Base-by-base conservation (phyloP, 768 basidiomycete species). In the Polyporus arcularius region DNA sequence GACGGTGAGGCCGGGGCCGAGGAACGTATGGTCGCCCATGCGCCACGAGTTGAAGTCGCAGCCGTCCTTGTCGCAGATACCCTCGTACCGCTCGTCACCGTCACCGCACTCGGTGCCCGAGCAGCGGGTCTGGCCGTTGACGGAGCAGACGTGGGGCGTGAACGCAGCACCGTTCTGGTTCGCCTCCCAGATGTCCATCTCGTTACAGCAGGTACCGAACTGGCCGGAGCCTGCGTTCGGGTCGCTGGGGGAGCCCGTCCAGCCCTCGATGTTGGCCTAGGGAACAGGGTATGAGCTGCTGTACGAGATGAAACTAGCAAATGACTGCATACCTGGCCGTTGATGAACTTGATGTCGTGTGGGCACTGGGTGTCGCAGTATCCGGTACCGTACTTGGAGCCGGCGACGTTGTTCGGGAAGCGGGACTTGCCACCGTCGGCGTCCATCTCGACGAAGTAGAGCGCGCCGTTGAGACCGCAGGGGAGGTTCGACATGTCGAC, bases 11-110 rank as follows among this genome's bases (percentile, higher is more conserved):
- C 78, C 79, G 14, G 70, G 70, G 46, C 84, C 84, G 70, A 78
- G 77, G 80, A 83, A 85, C 58, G 69, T 62, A 57, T 64, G 69
- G 71, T 76, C 67, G 40, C 83, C 82, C 79, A 81, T 77, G 68
- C 83, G 82, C 79, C 70, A 85, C 40, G 84, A 82, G 80, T 84
- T 85, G 79, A 83, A 85, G 68, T 85, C 84, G 71, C 84, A 85
- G 40, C 84, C 83, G 64, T 81, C 82, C 64, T 76, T 75, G 72
- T 85, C 84, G 73, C 84, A 85, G 39, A 80, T 67, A 50, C 78
- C 78, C 62, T 67, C 72, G 70, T 79, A 76, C 55, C 81, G 73
- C 68, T 74, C 67, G 62, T 65, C 59, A 54, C 54, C 65, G 41
- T 60, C 58, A 18, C 62, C 66, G 64, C 81, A 82, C 32, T 74